Evolutionary conservation across 345 rosid species (phyloP), one percentile per base, ranked within the genome.

Genomic region (Raphanus raphanistrum): DNA sequence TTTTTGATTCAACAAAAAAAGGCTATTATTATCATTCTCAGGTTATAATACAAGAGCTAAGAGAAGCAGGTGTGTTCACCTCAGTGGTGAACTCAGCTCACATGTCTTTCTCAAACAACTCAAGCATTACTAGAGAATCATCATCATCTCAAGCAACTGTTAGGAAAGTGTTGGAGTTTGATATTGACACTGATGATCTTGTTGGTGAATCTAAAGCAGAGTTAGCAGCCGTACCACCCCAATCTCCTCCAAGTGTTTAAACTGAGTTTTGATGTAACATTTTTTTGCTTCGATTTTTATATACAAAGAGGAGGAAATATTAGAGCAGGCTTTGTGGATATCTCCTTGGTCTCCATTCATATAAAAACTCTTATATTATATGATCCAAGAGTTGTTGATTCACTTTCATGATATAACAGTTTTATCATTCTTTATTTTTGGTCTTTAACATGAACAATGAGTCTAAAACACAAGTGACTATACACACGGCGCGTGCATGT

Each of bases 51-150:
- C 92, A 92, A 85, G 91, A 82, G 71, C 86, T 92, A 32, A 79
- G 85, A 76, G 97, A 94, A 81, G 82, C 97, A 8, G 97, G 97
- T 61, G 84, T 88, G 41, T 90, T 86, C 68, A 81, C 73, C 76
- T 82, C 89, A 9, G 88, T 86, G 17, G 58, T 52, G 9, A 52
- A 25, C 8, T 52, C 58, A 15, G 58, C 58, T 52, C 58, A 52
- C 58, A 52, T 52, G 58, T 52, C 58, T 52, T 52, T 52, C 58
- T 52, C 58, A 52, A 16, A 52, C 58, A 52, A 52, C 1, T 52
- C 58, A 52, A 52, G 25, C 58, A 15, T 52, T 15, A 0, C 25
- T 52, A 15, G 21, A 52, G 58, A 16, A 15, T 52, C 58, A 81
- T 75, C 76, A 81, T 88, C 9, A 52, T 52, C 58, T 52, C 58